A percentile compares a stretch with the other conserved stretches of the same genome.
phyloP scores from a whole-genome alignment of 208 protist species.

The Leishmania tropica region DNA sequence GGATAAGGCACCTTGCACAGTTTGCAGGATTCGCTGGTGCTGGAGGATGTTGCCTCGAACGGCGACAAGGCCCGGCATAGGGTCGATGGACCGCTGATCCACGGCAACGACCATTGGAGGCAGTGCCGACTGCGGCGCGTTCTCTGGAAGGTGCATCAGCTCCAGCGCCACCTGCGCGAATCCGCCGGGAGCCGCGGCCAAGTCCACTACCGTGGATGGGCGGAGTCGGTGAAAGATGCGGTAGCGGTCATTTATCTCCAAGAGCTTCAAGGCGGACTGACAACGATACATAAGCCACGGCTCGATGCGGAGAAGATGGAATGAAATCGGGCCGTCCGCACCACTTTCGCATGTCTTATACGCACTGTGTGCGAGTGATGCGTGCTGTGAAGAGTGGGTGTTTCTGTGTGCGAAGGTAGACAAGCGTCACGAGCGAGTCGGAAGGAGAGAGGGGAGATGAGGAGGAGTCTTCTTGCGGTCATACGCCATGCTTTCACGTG shows the following conservation, averaged over 20 bases:
- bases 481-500: neutral
- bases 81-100: slow-evolving; percentile 55
- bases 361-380: neutral
- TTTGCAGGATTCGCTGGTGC: slow-evolving; percentile 29
- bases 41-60: slow-evolving; percentile 59
- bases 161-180: slow-evolving; percentile 75
- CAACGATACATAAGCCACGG: slow-evolving; percentile 41
- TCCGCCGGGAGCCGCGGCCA: slow-evolving; percentile 72
- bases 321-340: neutral
- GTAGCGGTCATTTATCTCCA: slow-evolving; percentile 60
- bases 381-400: neutral
- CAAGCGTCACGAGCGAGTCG: neutral
- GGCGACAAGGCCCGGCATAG: slow-evolving; percentile 36
- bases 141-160: slow-evolving; percentile 33
- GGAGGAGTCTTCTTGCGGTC: neutral
- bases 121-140: neutral
- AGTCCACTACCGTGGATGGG: slow-evolving; percentile 57
- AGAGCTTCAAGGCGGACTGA: slow-evolving; percentile 65
- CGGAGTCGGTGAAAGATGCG: slow-evolving; percentile 34
- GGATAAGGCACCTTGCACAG: slow-evolving; percentile 8
- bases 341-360: neutral
- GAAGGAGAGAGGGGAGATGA: neutral
- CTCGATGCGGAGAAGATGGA: neutral
- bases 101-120: slow-evolving; percentile 61
- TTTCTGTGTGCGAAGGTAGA: neutral